phyloP scores from a whole-genome alignment of 2,329 filamentous ascomycete genomes.

The Hirsutella minnesotensis region DNA sequence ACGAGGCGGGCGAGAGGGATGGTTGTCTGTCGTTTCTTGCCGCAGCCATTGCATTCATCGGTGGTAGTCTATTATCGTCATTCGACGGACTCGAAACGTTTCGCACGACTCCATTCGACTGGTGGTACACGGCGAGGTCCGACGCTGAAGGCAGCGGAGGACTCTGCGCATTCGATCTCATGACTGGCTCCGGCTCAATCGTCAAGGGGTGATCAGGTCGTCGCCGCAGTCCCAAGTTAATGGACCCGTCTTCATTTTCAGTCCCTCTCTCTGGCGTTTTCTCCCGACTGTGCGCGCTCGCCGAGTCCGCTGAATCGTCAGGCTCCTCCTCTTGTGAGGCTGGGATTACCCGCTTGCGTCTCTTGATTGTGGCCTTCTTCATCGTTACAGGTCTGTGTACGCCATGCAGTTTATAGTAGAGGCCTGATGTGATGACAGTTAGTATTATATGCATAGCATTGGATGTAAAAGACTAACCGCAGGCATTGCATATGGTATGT shows the following conservation, averaged over 20 bases:
- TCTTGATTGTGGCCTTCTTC: constrained; percentile 97
- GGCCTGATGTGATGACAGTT: too few species aligned
- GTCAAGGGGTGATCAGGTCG: constrained; percentile 32
- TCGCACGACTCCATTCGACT: constrained; percentile 26
- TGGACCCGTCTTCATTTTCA: constrained; percentile 50
- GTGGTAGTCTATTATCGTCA: constrained; percentile 48
- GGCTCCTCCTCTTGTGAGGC: constrained; percentile 44
- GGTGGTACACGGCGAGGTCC: constrained; percentile 41
- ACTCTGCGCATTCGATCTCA: constrained; percentile 29
- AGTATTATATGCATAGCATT: too few species aligned
- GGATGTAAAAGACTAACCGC: constrained; percentile 56
- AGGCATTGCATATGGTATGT: constrained; percentile 97
- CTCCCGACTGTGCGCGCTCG: constrained; percentile 24
- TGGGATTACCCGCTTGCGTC: constrained; percentile 86
- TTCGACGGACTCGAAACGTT: constrained; percentile 28
- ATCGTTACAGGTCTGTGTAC: constrained; percentile 91
- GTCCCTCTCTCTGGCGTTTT: constrained; percentile 38
- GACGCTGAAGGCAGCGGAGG: constrained; percentile 30
- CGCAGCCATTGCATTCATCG: constrained; percentile 34
- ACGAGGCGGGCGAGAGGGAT: constrained; percentile 49
- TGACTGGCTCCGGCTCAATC: constrained; percentile 34
- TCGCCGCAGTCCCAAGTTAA: constrained; percentile 47
- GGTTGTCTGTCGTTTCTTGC: constrained; percentile 36
- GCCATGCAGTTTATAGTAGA: constrained; percentile 95
- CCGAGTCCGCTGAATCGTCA: constrained; percentile 36